Base-by-base conservation (phyloP, 768 basidiomycete genomes). In the Lactarius sp. region DNA sequence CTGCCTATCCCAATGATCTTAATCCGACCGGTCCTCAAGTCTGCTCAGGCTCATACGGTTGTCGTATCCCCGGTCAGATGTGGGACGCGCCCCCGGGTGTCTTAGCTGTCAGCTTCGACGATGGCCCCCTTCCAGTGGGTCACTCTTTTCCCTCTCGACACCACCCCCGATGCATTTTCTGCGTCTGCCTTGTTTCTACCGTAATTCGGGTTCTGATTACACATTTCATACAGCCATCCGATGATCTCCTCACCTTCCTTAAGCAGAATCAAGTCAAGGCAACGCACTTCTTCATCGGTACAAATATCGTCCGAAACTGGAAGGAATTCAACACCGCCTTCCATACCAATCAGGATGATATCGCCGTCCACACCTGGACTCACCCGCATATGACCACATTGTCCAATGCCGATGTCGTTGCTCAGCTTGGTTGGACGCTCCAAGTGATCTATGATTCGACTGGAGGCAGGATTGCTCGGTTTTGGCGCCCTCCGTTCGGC, bases 401-500 rank as follows among this genome's bases (percentile, higher is more conserved):
- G 37, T 70, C 78, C 53, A 92, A 94, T 73, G 74, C 78, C 56
- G 79, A 86, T 36, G 73, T 94, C 52, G 66, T 94, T 41, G 90
- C 80, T 18, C 85, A 92, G 79, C 78, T 94, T 60, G 92, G 92
- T 12, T 94, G 88, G 86, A 85, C 90, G 4, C 80, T 87, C 76
- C 82, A 85, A 72, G 75, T 94, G 65, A 88, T 94, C 64, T 83
- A 86, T 67, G 86, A 93, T 72, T 85, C 85, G 1, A 91, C 87
- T 5, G 88, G 88, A 42, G 95, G 95, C 4, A 81, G 78, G 16
- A 70, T 85, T n/a, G 83, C 87, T 16, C 75, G 77, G 52, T 94
- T 80, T 78, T 97, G 94, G 94, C 77, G 92, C n/a, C 92, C 92
- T 2, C 92, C 92, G 8, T 93, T 83, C 71, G 92, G 91, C 39